Evolutionary conservation across 805 yeast species (phyloP), one percentile per base, ranked within the genome.

Genomic region (Metschnikowia lachancei): DNA sequence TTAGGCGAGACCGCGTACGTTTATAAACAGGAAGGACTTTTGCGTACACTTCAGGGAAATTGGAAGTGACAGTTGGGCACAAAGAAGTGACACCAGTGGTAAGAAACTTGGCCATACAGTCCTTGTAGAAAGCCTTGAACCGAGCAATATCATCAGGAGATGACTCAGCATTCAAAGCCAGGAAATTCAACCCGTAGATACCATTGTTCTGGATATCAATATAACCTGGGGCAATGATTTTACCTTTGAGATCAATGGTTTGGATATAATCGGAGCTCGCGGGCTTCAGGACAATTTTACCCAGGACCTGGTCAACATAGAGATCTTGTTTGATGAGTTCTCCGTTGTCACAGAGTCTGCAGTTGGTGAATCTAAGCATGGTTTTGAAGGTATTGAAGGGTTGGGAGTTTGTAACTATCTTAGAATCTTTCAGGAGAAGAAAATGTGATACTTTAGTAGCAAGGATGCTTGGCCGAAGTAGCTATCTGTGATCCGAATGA

Each of bases 121-220:
- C 72, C 17, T 63, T 57, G 54, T 75, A 76, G 37, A 68, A 66
- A 18, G 57, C 51, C 32, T 60, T 56, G 53, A 70, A 78, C 17
- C 48, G 53, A 17, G 47, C 51, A 26, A 67, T 52, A 26, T 70
- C 72, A 14, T 62, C 55, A 11, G 56, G 65, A n/a, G 67, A 48
- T 4, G 69, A 61, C 34, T 54, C 46, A 7, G 57, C 53, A 47
- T 64, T 65, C 37, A 69, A 57, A 37, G 64, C 61, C 12, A 80
- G 72, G 58, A 74, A 80, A 50, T 79, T 81, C 51, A 78, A 64
- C 2, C 83, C 84, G 50, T 70, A 79, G 46, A 80, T 70, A 10
- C 83, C 84, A 52, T 80, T 80, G 49, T 78, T 76, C 59, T 80
- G 84, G 51, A 76, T 70, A 56, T 80, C 84, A 11, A 80, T 62